These are phyloP conservation scores for Eucalyptus curtisii DNA, from an alignment of 345 rosid species.

Conservation along the genomic window DNA sequence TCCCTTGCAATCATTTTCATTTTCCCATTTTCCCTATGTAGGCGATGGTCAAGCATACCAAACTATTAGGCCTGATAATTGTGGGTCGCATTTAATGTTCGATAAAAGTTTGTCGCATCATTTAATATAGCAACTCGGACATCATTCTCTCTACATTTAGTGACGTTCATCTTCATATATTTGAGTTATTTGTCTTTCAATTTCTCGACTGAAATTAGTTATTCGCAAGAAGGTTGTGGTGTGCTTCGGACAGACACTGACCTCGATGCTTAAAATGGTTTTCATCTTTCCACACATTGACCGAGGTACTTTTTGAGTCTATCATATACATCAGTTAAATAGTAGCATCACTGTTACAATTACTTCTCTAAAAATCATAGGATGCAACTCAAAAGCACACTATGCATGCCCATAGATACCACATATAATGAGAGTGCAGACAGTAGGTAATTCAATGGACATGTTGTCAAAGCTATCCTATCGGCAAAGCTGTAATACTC, in stretches of 20 bases:
- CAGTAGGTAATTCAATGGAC: neutral
- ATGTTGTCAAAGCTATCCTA: neutral
- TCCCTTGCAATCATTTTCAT: neutral
- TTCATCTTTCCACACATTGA: fast-evolving
- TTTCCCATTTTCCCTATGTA: neutral
- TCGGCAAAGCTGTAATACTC: neutral
- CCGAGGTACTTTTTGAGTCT: fast-evolving
- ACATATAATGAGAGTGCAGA: neutral
- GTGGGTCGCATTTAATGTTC: fast-evolving
- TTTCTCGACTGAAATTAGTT: fast-evolving
- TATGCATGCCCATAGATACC: neutral
- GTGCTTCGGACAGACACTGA: fast-evolving
- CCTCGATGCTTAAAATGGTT: neutral
- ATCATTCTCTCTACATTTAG: fast-evolving
- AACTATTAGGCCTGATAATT: neutral
- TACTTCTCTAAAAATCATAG: fast-evolving
- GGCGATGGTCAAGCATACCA: neutral
- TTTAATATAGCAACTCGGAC: fast-evolving
- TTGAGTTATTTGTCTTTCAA: fast-evolving
- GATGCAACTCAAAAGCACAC: neutral
- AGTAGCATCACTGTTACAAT: too few relatives aligned
- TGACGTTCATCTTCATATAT: fast-evolving
- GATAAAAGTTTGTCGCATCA: neutral
- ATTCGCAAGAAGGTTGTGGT: fast-evolving
- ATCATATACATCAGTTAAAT: fast-evolving